A percentile compares a stretch with the other conserved stretches of the same genome.
These are phyloP conservation scores for Hanseniaspora jakobsenii DNA, from an alignment of 805 yeast species.

Conservation along the genomic window DNA sequence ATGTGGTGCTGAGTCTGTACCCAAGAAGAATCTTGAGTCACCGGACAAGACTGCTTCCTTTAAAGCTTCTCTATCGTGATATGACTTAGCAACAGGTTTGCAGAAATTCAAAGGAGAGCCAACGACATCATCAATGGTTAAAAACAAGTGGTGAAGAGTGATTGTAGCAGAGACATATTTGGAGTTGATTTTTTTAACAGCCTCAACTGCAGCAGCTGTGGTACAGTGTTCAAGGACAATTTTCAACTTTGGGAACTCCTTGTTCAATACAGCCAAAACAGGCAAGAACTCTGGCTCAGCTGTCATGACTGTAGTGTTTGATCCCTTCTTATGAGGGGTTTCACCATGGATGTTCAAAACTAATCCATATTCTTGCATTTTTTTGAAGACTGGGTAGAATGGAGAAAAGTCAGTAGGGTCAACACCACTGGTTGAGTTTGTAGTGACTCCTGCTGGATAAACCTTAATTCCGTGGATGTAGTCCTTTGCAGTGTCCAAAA, in stretches of 20 bases:
- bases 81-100: constrained; percentile 94
- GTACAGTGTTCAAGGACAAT: constrained; percentile 93
- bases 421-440: constrained; percentile 85
- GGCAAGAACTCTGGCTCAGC: constrained; percentile 92
- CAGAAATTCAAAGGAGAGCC: constrained; percentile 92
- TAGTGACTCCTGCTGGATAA: constrained; percentile 99
- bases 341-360: constrained; percentile 92
- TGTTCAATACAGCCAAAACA: constrained; percentile 64
- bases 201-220: constrained; percentile 72
- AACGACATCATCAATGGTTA: constrained; percentile 92
- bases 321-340: constrained; percentile 53
- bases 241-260: constrained; percentile 72
- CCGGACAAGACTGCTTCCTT: constrained; percentile 85
- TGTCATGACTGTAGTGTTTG: constrained; percentile 74
- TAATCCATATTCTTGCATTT: constrained; percentile 66
- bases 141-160: constrained; percentile 85
- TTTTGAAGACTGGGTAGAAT: constrained; percentile 81
- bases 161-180: constrained; percentile 74
- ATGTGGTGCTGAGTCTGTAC: constrained; percentile 97
- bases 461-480: constrained; percentile 83
- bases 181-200: constrained; percentile 54
- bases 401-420: constrained; percentile 82
- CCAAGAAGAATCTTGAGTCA: constrained; percentile 84
- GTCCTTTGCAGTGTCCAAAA: constrained; percentile 66
- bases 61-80: constrained; percentile 68